A percentile compares a stretch with the other conserved stretches of the same genome.
Conservation (phyloP, 352 stramenopile genomes). For the Pythium dissimile region DNA sequence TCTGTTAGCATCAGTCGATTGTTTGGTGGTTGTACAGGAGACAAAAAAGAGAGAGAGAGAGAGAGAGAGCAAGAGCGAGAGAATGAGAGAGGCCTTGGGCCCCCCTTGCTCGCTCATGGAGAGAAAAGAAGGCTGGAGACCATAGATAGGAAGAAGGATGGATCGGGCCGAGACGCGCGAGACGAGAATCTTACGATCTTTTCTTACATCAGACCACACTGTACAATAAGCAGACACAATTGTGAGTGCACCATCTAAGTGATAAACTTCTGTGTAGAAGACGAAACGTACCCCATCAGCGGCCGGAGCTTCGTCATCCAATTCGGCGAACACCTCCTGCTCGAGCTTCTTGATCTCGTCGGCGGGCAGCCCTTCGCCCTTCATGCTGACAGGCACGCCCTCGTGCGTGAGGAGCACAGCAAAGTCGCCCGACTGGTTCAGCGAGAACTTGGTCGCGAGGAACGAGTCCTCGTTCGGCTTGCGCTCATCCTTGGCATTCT, state of each 20-base stretch:
- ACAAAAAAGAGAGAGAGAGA: slow-evolving; percentile 14
- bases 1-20: slow-evolving; percentile 15
- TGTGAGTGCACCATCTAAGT: background rate
- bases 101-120: background rate
- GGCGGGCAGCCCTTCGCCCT: slow-evolving; percentile 50
- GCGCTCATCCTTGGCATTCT: slow-evolving; percentile 68
- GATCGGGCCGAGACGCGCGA: background rate
- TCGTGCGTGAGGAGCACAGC: slow-evolving; percentile 60
- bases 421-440: slow-evolving; percentile 66
- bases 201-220: slow-evolving; percentile 28
- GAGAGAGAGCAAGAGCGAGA: background rate
- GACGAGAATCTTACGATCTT: background rate
- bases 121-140: background rate
- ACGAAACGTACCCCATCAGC: slow-evolving; percentile 45
- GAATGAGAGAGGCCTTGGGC: background rate
- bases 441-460: slow-evolving; percentile 75
- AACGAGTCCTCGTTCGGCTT: slow-evolving; percentile 75
- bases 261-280: background rate
- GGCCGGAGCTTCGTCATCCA: slow-evolving; percentile 46
- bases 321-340: slow-evolving; percentile 40
- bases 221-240: background rate
- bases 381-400: slow-evolving; percentile 64
- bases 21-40: slow-evolving; percentile 15
- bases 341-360: slow-evolving; percentile 66
- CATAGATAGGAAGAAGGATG: slow-evolving; percentile 16